phyloP scores from a whole-genome alignment of 73 alveolate species.

The Tetrahymena borealis region DNA sequence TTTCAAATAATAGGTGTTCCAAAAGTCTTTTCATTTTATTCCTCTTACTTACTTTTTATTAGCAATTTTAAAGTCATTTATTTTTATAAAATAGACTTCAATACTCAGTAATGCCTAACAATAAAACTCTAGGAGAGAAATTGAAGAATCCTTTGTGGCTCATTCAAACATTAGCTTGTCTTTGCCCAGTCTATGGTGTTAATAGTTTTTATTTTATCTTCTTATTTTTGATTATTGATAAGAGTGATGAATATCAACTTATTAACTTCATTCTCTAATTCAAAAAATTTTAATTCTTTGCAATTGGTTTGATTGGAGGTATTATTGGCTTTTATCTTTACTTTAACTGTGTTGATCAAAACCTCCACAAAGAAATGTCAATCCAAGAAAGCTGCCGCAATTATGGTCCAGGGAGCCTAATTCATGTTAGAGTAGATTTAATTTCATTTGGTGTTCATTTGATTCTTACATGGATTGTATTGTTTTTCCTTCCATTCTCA shows the following conservation, averaged over 20 bases:
- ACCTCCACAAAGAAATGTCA: not conserved
- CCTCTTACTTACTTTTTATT: no score
- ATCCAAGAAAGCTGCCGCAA: not conserved
- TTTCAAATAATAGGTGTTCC: no score
- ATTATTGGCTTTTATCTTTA: not conserved
- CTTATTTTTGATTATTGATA: not conserved
- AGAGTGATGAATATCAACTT: not conserved
- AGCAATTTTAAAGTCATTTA: not conserved
- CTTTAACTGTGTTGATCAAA: not conserved
- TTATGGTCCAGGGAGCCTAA: not conserved
- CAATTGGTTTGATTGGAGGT: not conserved
- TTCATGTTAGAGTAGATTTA: not conserved
- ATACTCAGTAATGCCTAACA: not conserved
- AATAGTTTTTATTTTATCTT: not conserved
- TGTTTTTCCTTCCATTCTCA: not conserved
- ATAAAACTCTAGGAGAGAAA: not conserved
- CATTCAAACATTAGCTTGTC: not conserved
- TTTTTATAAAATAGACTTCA: not conserved
- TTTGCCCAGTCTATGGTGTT: not conserved
- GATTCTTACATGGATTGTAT: not conserved
- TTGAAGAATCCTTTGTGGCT: not conserved
- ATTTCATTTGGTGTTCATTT: not conserved
- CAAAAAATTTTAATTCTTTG: not conserved
- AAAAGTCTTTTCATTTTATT: no score
- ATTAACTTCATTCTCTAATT: not conserved